Evolutionary conservation across 148 eudicot genomes (phyloP).

Genomic region (Polygonum maritimum): DNA sequence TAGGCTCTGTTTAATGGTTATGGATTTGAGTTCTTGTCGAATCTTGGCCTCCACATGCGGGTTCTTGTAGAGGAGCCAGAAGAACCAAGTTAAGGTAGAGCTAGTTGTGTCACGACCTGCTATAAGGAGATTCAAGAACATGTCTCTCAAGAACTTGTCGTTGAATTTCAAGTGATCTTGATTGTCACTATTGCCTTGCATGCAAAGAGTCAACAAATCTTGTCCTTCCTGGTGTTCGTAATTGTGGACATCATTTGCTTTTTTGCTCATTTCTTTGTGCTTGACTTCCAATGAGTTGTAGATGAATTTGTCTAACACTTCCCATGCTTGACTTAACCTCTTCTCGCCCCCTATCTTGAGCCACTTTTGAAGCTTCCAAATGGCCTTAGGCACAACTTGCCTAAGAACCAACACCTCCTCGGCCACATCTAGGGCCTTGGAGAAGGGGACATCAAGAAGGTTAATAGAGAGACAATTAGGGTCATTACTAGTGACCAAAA

Average conservation of each 20-base stretch:
- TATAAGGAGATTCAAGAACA: conserved; percentile 7
- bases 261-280: neutral
- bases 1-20: too few species aligned
- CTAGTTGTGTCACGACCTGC: conserved; percentile 6
- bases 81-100: conserved; percentile 3
- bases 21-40: neutral
- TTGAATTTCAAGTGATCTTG: neutral
- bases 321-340: neutral
- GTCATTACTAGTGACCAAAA: conserved; percentile 31
- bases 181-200: neutral
- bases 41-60: neutral
- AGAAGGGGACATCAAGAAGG: conserved; percentile 26
- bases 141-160: conserved; percentile 11
- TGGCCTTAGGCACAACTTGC: conserved; percentile 19
- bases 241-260: neutral
- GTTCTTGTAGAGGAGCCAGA: conserved; percentile 8
- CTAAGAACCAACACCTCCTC: conserved; percentile 24
- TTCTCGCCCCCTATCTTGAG: conserved; percentile 26
- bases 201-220: conserved; percentile 4
- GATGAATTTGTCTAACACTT: conserved; percentile 2
- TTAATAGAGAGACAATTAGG: conserved; percentile 21
- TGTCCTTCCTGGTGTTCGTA: neutral
- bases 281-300: neutral
- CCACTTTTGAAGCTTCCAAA: conserved; percentile 37
- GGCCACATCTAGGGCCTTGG: conserved; percentile 34